Evolutionary conservation across 2,329 filamentous ascomycete species (phyloP).

Genomic region (Elsinoe fawcettii): DNA sequence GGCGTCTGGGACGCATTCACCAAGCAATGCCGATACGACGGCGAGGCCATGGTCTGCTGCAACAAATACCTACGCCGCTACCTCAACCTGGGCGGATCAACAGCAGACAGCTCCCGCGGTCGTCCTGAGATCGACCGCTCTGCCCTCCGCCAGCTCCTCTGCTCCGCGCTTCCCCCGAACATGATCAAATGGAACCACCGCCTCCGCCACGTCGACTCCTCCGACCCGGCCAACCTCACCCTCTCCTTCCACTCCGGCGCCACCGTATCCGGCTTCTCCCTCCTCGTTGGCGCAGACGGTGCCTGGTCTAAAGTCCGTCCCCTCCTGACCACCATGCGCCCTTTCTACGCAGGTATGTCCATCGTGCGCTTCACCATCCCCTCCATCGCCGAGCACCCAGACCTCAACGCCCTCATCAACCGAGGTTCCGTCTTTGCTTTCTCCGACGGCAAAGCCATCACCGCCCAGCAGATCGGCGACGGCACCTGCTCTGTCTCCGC

Average conservation of each 20-base stretch:
- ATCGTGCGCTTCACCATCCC: slow-evolving; percentile 29
- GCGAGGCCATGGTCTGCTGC: slow-evolving; percentile 35
- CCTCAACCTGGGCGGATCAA: slow-evolving; percentile 19
- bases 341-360: slow-evolving; percentile 32
- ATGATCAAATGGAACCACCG: slow-evolving; percentile 30
- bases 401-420: slow-evolving; percentile 30
- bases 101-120: slow-evolving; percentile 23
- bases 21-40: slow-evolving; percentile 34
- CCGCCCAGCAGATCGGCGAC: slow-evolving; percentile 30
- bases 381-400: slow-evolving; percentile 24
- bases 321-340: slow-evolving; percentile 26
- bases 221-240: slow-evolving; percentile 15
- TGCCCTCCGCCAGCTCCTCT: slow-evolving; percentile 28
- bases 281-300: slow-evolving; percentile 40
- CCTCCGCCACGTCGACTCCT: slow-evolving; percentile 21
- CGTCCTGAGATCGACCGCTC: slow-evolving; percentile 34
- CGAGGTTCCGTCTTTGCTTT: slow-evolving; percentile 27
- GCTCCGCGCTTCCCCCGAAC: slow-evolving; percentile 25
- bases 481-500: slow-evolving; percentile 27
- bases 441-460: slow-evolving; percentile 25
- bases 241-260: slow-evolving; percentile 27
- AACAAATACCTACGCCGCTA: slow-evolving; percentile 34
- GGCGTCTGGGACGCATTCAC: slow-evolving; percentile 29
- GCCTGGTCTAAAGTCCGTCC: slow-evolving; percentile 35
- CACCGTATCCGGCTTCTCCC: slow-evolving; percentile 30